Evolutionary conservation across 2,329 filamentous ascomycete genomes (phyloP).

Genomic region (Didymella segeticola): DNA sequence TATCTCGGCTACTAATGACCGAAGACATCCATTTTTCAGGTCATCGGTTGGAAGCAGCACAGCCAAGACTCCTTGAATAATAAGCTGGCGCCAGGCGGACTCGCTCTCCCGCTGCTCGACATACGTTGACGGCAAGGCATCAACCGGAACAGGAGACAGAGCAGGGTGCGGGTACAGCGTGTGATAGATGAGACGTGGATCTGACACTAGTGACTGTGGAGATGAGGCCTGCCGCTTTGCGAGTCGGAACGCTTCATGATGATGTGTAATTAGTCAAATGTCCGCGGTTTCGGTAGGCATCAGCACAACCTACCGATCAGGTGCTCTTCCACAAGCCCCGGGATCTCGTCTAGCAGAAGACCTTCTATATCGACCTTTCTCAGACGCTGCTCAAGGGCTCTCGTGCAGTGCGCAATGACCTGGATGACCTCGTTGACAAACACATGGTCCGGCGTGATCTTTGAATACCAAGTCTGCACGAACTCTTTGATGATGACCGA

Average conservation of each 20-base stretch:
- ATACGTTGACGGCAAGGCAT: conserved; percentile 58
- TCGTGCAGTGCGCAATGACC: conserved; percentile 89
- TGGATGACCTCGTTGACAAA: conserved; percentile 89
- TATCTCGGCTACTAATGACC: conserved; percentile 83
- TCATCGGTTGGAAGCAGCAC: conserved; percentile 91
- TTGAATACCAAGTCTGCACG: conserved; percentile 90
- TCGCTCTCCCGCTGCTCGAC: conserved; percentile 77
- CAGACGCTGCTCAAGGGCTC: conserved; percentile 84
- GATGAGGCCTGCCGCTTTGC: conserved; percentile 64
- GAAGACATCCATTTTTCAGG: conserved; percentile 84
- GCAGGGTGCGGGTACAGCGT: conserved; percentile 81
- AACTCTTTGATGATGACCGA: conserved; percentile 90
- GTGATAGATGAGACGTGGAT: conserved; percentile 79
- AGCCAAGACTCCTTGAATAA: conserved; percentile 82
- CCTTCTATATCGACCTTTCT: conserved; percentile 82
- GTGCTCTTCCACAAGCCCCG: conserved; percentile 80
- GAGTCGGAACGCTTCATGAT: conserved; percentile 71
- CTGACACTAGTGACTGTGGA: conserved; percentile 65
- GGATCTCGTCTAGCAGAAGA: conserved; percentile 85
- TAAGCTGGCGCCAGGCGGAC: conserved; percentile 80
- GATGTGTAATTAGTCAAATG: conserved; percentile 32
- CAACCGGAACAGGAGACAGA: conserved; percentile 75
- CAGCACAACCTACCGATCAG: conserved; percentile 68
- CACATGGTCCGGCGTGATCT: conserved; percentile 86
- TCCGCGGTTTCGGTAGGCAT: conserved; percentile 23